Conservation (phyloP, 2,329 filamentous ascomycete species). For the Chlorencoelia australis region DNA sequence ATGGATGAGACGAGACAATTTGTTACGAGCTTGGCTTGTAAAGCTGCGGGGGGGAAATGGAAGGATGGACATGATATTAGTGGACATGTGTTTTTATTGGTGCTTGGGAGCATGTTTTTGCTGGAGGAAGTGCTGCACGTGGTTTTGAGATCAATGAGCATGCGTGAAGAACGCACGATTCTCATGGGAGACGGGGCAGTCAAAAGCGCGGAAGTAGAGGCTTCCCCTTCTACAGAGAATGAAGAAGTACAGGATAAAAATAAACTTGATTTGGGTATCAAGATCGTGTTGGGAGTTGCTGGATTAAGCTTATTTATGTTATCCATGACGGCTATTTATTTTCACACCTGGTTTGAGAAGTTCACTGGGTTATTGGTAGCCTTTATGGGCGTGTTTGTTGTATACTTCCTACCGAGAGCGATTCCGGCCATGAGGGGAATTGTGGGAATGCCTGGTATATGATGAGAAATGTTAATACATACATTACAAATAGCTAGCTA, state of each 20-base stretch:
- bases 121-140: conserved; percentile 66
- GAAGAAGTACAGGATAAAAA: conserved; percentile 8
- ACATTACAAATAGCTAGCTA: no score
- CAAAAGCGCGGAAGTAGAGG: conserved; percentile 45
- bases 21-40: conserved; percentile 71
- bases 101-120: conserved; percentile 72
- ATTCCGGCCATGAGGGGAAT: conserved; percentile 34
- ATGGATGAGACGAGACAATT: conserved; percentile 39
- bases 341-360: conserved; percentile 98
- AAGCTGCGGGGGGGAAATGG: conserved; percentile 74
- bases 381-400: conserved; percentile 35
- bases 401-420: conserved; percentile 40
- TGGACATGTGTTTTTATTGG: conserved; percentile 88
- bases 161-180: conserved; percentile 53
- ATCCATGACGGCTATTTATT: conserved; percentile 96
- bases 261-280: conserved; percentile 36
- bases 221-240: conserved; percentile 9
- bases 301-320: conserved; percentile 86
- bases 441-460: conserved; percentile 36
- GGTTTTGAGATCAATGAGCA: conserved; percentile 38
- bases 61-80: conserved; percentile 92
- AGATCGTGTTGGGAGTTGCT: conserved; percentile 54
- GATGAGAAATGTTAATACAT: no score
- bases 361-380: conserved; percentile 40
- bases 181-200: conserved; percentile 56